phyloP scores from a whole-genome alignment of 106 monocot genomes.

The Acanthochlamys bracteata region DNA sequence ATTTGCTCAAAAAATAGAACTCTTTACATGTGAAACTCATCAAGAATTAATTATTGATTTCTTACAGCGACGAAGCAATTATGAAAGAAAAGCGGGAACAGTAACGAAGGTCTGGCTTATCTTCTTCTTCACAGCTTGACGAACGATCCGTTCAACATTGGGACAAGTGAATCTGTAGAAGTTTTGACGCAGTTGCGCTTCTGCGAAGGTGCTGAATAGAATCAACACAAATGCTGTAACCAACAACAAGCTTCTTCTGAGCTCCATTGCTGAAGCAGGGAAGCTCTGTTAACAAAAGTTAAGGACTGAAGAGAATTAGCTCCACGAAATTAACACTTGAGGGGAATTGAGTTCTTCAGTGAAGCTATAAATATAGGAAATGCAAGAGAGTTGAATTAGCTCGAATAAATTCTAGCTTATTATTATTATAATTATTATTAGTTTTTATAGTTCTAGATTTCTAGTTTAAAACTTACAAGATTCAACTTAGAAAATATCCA shows the following conservation, averaged over 20 bases:
- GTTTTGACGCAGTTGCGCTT: constrained; percentile 14
- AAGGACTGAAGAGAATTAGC: neutral
- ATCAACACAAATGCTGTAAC: neutral
- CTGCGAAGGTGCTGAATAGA: neutral
- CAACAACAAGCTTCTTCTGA: constrained; percentile 1
- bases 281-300: neutral
- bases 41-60: neutral
- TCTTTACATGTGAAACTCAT: neutral
- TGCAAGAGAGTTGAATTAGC: no score
- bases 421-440: no score
- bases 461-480: no score
- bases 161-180: constrained; percentile 43
- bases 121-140: constrained; percentile 32
- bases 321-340: neutral
- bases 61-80: constrained; percentile 46
- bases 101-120: constrained; percentile 40
- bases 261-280: constrained; percentile 5
- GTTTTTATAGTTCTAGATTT: no score
- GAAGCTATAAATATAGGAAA: no score
- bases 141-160: constrained; percentile 33
- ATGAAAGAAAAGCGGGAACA: constrained; percentile 54
- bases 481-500: no score
- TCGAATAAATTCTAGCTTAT: no score
- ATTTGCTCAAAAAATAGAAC: neutral
- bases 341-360: neutral